Base-by-base conservation (phyloP, 805 yeast genomes). In the Saccharomycopsis schoenii region DNA sequence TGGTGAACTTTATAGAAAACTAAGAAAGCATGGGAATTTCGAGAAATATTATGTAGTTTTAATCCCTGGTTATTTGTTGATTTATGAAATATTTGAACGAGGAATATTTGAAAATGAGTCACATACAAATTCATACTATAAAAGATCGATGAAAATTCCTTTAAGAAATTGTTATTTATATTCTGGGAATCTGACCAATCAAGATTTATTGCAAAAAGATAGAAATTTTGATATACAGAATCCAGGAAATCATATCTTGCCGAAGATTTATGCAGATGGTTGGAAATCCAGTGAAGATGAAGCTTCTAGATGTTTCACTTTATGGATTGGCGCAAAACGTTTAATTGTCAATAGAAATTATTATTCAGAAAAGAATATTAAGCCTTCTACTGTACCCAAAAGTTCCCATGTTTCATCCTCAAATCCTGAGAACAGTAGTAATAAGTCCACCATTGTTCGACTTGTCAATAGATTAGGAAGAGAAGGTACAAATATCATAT, bases 201-300 rank as follows among this genome's bases (percentile, higher is more conserved):
- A 77, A 40, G 91, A 86, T 64, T 73, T 90, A 34, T 68, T 85
- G 37, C 68, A 71, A 11, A 71, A 81, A 12, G 80, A 76, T 57
- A 72, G 70, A 24, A 79, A 77, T 29, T 72, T 77, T 55, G 83
- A 83, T 61, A 73, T 74, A 2, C 69, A 72, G 21, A 72, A 78
- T 61, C 86, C 88, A 0, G 88, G 86, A 0, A 77, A 76, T 4
- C 77, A 79, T 56, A 73, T 84, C 0, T 69, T 87, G 37, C 96
- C 97, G 0, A 74, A 96, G 41, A 75, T 86, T 0, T 91, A 88
- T 68, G 73, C 79, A 1, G 96, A 91, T 71, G 97, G 97, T 0
- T 87, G 96, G 90, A 80, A 78, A 65, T 86, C 96, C 1, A 76
- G 83, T 9, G 98, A 93, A 67, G 88, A 85, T 56, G 94, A 89